A percentile compares a stretch with the other conserved stretches of the same genome.
Evolutionary conservation across 306 rosid genomes (phyloP).

Genomic region (Rosa chinensis): DNA sequence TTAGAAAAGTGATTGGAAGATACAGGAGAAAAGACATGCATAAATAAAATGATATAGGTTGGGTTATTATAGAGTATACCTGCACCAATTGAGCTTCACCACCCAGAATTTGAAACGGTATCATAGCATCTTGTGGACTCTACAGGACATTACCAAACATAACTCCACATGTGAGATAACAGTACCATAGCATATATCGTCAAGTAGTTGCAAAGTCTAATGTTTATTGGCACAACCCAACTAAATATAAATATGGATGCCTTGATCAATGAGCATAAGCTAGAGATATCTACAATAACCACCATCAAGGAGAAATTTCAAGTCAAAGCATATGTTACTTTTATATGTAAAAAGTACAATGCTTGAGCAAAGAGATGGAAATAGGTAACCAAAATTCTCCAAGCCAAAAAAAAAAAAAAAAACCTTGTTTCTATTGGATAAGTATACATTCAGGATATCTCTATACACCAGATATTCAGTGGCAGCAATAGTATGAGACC

Average conservation of each 20-base stretch:
- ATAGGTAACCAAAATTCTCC: neutral
- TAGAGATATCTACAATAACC: conserved; percentile 1
- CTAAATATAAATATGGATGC: neutral
- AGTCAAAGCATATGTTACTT: neutral
- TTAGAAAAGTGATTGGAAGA: neutral
- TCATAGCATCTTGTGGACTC: conserved; percentile 92
- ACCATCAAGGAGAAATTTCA: neutral
- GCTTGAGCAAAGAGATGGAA: neutral
- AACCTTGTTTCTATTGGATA: neutral
- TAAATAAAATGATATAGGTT: neutral
- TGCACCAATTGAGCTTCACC: conserved; percentile 98
- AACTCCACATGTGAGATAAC: conserved; percentile 17
- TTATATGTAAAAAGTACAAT: too few relatives aligned
- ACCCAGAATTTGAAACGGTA: conserved; percentile 94
- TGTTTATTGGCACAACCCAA: neutral
- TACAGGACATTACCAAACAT: conserved; percentile 30
- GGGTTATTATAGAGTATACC: conserved; percentile 47
- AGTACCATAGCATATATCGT: neutral
- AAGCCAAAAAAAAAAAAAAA: neutral
- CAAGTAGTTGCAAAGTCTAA: neutral
- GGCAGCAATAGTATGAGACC: neutral
- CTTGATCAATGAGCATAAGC: neutral
- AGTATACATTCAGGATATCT: too few relatives aligned
- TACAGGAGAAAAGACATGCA: neutral
- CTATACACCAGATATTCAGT: neutral